Evolutionary conservation across 345 rosid species (phyloP).

Genomic region (Adansonia digitata): DNA sequence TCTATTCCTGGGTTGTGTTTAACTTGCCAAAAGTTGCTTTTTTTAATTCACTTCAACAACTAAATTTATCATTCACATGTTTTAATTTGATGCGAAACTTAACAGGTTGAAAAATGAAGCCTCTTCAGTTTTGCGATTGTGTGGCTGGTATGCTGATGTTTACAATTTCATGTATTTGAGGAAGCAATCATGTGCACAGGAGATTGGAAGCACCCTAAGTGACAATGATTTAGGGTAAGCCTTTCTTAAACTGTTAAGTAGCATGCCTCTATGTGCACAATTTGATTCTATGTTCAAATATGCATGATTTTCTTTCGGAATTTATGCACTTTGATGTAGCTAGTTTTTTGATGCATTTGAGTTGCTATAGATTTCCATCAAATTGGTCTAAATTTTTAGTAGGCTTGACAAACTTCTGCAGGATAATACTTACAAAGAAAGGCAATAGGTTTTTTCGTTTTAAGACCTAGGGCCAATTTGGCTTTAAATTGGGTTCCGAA

Average conservation of each 20-base stretch:
- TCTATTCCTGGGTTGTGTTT: not conserved
- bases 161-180: slow-evolving; percentile 50
- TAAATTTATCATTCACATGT: not conserved
- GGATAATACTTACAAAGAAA: not conserved
- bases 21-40: not conserved
- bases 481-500: not conserved
- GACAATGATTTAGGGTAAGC: slow-evolving; percentile 61
- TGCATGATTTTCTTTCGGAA: not conserved
- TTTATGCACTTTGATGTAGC: not conserved
- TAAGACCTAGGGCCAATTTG: not conserved
- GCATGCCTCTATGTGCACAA: not conserved
- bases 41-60: not conserved
- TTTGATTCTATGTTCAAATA: not conserved
- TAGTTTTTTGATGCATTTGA: not conserved
- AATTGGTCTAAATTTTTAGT: not conserved
- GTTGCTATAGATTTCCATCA: not conserved
- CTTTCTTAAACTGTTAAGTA: not conserved
- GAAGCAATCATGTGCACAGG: slow-evolving; percentile 45
- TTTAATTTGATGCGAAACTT: slow-evolving; percentile 5
- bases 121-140: slow-evolving; percentile 48
- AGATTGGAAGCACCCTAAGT: slow-evolving; percentile 29
- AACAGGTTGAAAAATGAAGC: slow-evolving; percentile 66
- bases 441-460: not conserved
- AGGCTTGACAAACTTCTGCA: not conserved
- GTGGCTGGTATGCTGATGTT: slow-evolving; percentile 69